Conservation (phyloP, 306 rosid species). For the Dalbergia cochinchinensis region DNA sequence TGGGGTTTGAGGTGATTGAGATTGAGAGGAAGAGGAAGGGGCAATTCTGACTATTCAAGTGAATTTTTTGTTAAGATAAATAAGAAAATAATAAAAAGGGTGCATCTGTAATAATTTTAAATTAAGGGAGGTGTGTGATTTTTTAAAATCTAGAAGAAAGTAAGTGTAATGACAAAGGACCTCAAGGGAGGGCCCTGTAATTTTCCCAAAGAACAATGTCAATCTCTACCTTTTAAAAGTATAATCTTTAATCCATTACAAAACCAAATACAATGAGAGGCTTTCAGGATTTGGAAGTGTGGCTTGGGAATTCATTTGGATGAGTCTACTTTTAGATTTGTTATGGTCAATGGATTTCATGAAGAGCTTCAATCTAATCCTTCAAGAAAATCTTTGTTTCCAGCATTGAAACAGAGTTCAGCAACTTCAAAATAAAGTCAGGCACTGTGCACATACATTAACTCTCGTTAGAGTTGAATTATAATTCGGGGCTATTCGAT, state of each 20-base stretch:
- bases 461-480: too few species aligned
- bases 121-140: too few species aligned
- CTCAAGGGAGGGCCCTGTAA: too few species aligned
- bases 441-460: background rate
- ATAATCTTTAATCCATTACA: background rate
- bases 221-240: background rate
- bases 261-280: background rate
- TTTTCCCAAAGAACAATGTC: background rate
- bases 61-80: too few species aligned
- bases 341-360: background rate
- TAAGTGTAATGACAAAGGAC: too few species aligned
- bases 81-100: too few species aligned
- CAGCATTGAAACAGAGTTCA: background rate
- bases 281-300: background rate
- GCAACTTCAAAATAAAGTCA: background rate
- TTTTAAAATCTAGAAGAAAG: too few species aligned
- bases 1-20: too few species aligned
- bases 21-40: too few species aligned
- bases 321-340: background rate
- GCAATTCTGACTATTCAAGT: too few species aligned
- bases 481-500: too few species aligned
- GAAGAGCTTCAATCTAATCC: slow-evolving; percentile 18
- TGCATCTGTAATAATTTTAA: too few species aligned
- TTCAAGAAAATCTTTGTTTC: background rate
- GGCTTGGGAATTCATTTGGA: background rate